Base-by-base conservation (phyloP, 768 basidiomycete genomes). In the Suillus subluteus region DNA sequence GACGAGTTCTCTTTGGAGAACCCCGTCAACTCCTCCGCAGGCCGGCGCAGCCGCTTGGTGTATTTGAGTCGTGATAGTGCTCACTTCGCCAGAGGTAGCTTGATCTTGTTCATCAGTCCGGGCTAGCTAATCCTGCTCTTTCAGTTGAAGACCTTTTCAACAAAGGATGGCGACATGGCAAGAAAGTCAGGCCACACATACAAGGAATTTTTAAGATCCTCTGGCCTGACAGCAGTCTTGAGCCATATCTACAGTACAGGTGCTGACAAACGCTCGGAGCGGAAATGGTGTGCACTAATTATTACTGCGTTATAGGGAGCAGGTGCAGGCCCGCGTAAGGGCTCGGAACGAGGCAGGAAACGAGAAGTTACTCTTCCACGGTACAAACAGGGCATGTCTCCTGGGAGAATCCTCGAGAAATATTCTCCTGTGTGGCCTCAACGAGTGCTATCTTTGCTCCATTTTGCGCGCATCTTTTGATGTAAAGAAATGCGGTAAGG, bases 351-450 rank as follows among this genome's bases (percentile, higher is more conserved):
- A 74, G 55, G 69, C 71, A 62, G 82, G 81, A 46, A 86, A 86
- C 68, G 89, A 90, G 73, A 83, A 83, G 68, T 76, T 89, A 2
- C 81, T 89, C 35, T 91, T 90, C 71, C 89, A 91, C 74, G 89
- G 89, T n/a, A 91, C 88, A 16, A 85, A 82, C 62, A 82, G 88
- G 62, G 78, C 75, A 11, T 91, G 89, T 70, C 73, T 82, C 4
- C 68, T 91, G 9, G 89, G 82, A n/a, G 89, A 91, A 61, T 82
- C 82, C 26, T 73, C 72, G 11, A 77, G 74, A 55, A 80, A 83
- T 44, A 75, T 82, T 30, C 75, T 82, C n/a, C 79, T 85, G 16
- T 91, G 89, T 67, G 68, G 72, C 58, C 75, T 85, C 11, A 71
- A 83, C 15, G 80, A 81, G 64, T 91, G 89, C 62, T 80, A 78